Evolutionary conservation across 2,329 filamentous ascomycete genomes (phyloP), one percentile per base, ranked within the genome.

Genomic region (Botrytis aclada): DNA sequence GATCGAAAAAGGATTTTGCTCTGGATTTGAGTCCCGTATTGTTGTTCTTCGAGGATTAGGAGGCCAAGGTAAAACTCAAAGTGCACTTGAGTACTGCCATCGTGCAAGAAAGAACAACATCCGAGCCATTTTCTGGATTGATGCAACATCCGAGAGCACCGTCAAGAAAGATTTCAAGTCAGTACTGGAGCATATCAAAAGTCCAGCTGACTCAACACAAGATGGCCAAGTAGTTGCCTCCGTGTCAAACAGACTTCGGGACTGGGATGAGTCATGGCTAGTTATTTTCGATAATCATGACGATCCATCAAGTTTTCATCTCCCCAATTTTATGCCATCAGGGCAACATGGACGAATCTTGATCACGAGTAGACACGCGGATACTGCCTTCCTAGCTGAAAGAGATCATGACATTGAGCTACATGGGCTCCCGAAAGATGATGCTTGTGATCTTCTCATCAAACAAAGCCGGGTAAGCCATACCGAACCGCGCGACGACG

Each of bases 201-300:
- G 37, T 5, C 34, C 61, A 12, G 37, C 71, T n/a, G 39, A 73
- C 18, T 22, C 41, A 43, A n/a, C 72, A 8, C n/a, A 56, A 16
- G 73, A 72, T 8, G 54, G 65, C 22, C 51, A 32, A 22, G 60
- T 51, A 8, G 54, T 63, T 20, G 2, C 61, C 22, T 76, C 74
- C 25, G 69, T 75, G 1, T 22, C 76, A 4, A 56, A 73, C 4
- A 70, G 37, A 54, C 41, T 78, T 41, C 29, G 51, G 18, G 29
- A 61, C 4, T 74, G 70, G 69, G 32, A 43, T 8, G 56, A 62
- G 32, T 47, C 70, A 5, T 79, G 77, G 77, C 47, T 79, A 10
- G 71, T 79, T 32, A 72, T 79, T 18, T 77, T 78, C 32, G 77
- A 79, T 47, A 79, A 79, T 47, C 74, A 75, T 20, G 78, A 79